These are phyloP conservation scores for Verticillium nonalfalfae DNA, from an alignment of 2,329 filamentous ascomycete genomes.

Conservation along the genomic window DNA sequence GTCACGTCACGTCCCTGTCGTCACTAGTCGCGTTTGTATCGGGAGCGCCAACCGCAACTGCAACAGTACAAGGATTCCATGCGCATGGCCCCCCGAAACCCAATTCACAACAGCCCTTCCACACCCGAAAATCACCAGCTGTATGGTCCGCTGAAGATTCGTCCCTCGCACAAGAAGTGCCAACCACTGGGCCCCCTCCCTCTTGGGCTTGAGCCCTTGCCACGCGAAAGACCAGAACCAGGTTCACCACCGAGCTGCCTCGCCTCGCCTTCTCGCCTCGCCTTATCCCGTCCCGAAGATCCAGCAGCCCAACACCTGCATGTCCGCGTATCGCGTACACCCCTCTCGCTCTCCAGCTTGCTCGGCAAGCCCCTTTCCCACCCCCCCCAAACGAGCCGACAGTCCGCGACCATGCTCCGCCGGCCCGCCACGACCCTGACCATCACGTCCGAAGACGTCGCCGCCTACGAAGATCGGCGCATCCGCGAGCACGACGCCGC, in stretches of 20 bases:
- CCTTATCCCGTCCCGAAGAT: background rate
- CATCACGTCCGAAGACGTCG: slow-evolving; percentile 64
- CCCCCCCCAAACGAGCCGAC: background rate
- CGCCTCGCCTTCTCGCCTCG: background rate
- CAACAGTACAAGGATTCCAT: background rate
- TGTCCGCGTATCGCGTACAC: background rate
- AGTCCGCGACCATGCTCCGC: slow-evolving; percentile 48
- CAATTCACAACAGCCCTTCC: background rate
- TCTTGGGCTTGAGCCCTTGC: background rate
- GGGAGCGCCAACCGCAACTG: background rate
- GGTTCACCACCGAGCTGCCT: background rate
- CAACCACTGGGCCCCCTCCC: background rate
- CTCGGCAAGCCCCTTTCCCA: background rate
- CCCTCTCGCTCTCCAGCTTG: background rate
- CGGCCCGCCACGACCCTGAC: slow-evolving; percentile 61
- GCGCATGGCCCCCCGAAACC: background rate
- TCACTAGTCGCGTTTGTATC: background rate
- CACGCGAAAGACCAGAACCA: background rate
- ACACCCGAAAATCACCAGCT: background rate
- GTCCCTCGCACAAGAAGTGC: background rate
- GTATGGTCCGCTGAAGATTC: background rate
- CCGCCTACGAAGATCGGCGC: slow-evolving; percentile 61
- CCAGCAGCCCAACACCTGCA: background rate
- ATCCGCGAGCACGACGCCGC: slow-evolving; percentile 38
- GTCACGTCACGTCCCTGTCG: background rate